A percentile compares a stretch with the other conserved stretches of the same genome.
Evolutionary conservation across 345 rosid genomes (phyloP).

Genomic region (Euphorbia lathyris): DNA sequence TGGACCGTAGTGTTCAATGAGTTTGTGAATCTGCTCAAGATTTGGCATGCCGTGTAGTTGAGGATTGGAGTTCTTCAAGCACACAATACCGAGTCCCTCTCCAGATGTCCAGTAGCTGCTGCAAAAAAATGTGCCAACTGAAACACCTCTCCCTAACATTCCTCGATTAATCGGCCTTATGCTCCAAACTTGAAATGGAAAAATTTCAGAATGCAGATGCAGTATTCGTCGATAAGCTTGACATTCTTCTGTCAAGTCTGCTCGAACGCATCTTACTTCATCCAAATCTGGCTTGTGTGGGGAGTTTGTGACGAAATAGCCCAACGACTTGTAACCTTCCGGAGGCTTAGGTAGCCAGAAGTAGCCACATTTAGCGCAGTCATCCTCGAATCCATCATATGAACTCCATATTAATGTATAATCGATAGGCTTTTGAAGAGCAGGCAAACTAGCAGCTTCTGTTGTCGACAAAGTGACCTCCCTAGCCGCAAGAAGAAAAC

Average conservation of each 20-base stretch:
- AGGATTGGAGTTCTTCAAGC: conserved; percentile 61
- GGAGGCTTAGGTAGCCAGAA: conserved; percentile 85
- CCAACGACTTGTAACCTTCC: conserved; percentile 62
- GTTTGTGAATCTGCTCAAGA: conserved; percentile 58
- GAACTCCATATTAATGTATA: conserved; percentile 67
- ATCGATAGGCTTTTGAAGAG: conserved; percentile 64
- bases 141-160: conserved; percentile 59
- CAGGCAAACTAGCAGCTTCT: conserved; percentile 26
- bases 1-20: conserved; percentile 70
- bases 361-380: conserved; percentile 40
- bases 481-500: conserved; percentile 65
- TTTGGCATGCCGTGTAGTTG: conserved; percentile 71
- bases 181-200: conserved; percentile 60
- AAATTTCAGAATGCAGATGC: conserved; percentile 31
- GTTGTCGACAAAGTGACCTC: conserved; percentile 31
- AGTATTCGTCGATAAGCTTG: conserved; percentile 44
- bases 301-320: conserved; percentile 57
- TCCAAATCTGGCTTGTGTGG: conserved; percentile 55
- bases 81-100: conserved; percentile 38
- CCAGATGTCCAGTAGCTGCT: conserved; percentile 36
- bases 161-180: conserved; percentile 65
- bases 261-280: conserved; percentile 71
- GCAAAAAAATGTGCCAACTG: conserved; percentile 75
- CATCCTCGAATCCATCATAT: conserved; percentile 40
- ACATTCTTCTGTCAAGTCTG: conserved; percentile 66